A percentile compares a stretch with the other conserved stretches of the same genome.
These are phyloP conservation scores for Smallanthus sonchifolius DNA, from an alignment of 129 eudicot genomes.

Conservation along the genomic window DNA sequence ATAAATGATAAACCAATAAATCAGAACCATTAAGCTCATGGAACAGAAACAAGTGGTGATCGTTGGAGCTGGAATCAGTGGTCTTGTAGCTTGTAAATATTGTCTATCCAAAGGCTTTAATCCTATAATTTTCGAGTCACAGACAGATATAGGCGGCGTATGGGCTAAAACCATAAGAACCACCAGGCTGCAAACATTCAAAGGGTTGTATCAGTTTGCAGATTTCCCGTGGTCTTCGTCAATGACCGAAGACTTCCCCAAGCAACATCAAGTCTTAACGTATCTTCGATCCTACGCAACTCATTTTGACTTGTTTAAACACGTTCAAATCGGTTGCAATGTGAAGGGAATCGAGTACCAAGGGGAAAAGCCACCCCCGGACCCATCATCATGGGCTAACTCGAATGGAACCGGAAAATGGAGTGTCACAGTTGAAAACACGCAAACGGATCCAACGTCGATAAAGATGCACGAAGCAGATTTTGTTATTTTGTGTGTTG, in stretches of 20 bases:
- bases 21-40: constrained; percentile 11
- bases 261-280: constrained; percentile 30
- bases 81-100: constrained; percentile 70
- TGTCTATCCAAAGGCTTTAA: constrained; percentile 42
- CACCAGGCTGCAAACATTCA: constrained; percentile 56
- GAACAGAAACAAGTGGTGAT: constrained; percentile 45
- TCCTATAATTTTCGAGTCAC: constrained; percentile 59
- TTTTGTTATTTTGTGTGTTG: constrained; percentile 63
- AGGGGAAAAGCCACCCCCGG: constrained; percentile 11
- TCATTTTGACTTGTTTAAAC: constrained; percentile 38
- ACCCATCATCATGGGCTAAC: constrained; percentile 23
- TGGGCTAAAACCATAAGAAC: constrained; percentile 54
- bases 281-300: constrained; percentile 53
- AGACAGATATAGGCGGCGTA: constrained; percentile 49
- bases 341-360: constrained; percentile 38
- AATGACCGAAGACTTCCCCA: constrained; percentile 36
- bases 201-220: constrained; percentile 39
- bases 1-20: no score
- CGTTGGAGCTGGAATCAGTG: constrained; percentile 72
- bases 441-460: constrained; percentile 13
- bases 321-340: constrained; percentile 35
- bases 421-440: constrained; percentile 39
- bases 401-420: constrained; percentile 61
- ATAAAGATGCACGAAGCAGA: constrained; percentile 45
- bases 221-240: constrained; percentile 72